Evolutionary conservation across 208 protist species (phyloP), one percentile per base, ranked within the genome.

Genomic region (Crithidia bombi): DNA sequence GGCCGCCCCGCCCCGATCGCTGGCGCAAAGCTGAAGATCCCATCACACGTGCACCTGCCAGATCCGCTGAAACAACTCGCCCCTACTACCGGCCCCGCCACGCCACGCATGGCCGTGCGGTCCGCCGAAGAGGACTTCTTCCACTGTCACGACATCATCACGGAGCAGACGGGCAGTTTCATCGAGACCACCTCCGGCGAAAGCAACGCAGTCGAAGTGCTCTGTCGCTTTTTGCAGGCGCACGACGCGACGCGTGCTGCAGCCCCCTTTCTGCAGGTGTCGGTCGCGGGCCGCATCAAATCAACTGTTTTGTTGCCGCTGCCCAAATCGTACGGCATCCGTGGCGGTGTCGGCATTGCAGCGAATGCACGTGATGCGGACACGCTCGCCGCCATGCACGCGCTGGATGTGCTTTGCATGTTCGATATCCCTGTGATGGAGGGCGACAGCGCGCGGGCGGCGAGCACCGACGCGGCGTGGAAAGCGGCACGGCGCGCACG

Each of bases 301-400:
- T 81, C 92, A 11, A 91, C 89, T 1, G 85, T 94, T n/a, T 71
- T 95, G 38, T 85, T 96, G 33, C 92, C 89, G 14, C 23, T 96
- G 30, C 69, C 85, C 32, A 75, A 77, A 21, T 51, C 61, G n/a
- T 91, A 78, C 58, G 92, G 92, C 64, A 71, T 94, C n/a, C 84
- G 89, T 19, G 92, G 92, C 33, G 92, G 89, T 11, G 82, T 96
- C 9, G 92, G 92, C 23, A 75, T 96, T 39, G 87, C 85, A 15
- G 43, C 64, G 52, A 87, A 61, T 28, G 70, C 68, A 12, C 38
- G 52, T 12, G 86, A 92, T 23, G 89, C 92, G 14, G 57, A 83
- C 50, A 68, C 75, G 6, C 75, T 96, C 0, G 89, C 92, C 5
- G 85, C 89, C 3, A 95, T 94, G 87, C 92, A 96, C 69, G 89